phyloP scores from a whole-genome alignment of 352 stramenopile species.

The Synura sp. region DNA sequence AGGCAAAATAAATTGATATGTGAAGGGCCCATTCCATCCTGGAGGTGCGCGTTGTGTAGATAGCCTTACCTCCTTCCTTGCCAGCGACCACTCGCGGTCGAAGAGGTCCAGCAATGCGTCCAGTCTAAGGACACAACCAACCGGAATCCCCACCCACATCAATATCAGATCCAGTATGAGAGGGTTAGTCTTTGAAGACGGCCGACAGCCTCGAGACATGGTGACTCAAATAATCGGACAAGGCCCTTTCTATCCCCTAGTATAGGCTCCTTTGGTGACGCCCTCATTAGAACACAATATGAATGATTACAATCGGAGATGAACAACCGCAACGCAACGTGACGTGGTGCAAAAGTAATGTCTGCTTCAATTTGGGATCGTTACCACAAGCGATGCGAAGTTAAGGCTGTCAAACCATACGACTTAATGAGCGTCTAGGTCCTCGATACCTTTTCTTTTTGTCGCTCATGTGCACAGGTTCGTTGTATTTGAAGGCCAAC shows the following conservation, averaged over 20 bases:
- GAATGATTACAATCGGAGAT: no score
- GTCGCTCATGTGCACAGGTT: constrained; percentile 15
- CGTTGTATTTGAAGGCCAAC: constrained; percentile 82
- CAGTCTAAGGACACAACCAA: no score
- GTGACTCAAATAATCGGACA: no score
- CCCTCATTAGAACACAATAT: no score
- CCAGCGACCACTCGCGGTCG: constrained; percentile 44
- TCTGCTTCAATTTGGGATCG: background rate
- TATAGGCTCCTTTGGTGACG: no score
- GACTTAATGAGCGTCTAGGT: background rate
- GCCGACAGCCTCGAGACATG: no score
- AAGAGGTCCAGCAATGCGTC: constrained; percentile 20
- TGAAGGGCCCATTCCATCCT: background rate
- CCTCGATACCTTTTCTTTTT: background rate
- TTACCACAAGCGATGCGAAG: background rate
- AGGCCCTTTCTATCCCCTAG: no score
- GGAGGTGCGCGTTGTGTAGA: background rate
- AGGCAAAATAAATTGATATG: no score
- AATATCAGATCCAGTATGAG: no score
- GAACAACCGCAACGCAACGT: background rate
- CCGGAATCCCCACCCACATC: no score
- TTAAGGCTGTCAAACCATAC: background rate
- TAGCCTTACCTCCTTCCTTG: constrained; percentile 59
- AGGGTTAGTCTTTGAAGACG: no score
- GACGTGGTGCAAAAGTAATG: background rate